These are phyloP conservation scores for Withania somnifera DNA, from an alignment of 305 asterid species.

Conservation along the genomic window DNA sequence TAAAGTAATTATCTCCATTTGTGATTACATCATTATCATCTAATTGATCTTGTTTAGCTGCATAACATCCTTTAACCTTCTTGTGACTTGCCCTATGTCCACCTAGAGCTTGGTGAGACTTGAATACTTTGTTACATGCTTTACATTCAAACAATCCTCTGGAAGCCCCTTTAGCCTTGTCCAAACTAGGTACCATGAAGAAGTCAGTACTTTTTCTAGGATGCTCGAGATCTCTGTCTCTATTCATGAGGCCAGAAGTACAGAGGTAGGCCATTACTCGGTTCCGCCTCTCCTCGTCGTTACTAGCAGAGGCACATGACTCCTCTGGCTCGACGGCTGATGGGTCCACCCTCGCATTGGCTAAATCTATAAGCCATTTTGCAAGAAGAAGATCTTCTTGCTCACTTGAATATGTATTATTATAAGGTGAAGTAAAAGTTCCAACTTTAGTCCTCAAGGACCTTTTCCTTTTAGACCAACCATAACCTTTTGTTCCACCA, in stretches of 20 bases:
- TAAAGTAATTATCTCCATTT: conserved; percentile 27
- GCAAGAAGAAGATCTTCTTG: conserved; percentile 80
- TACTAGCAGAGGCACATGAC: conserved; percentile 65
- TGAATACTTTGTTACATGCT: conserved; percentile 82
- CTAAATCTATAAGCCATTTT: conserved; percentile 56
- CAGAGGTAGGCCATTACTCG: conserved; percentile 12
- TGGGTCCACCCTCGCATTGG: conserved; percentile 45
- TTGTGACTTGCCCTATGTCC: conserved; percentile 94
- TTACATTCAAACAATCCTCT: conserved; percentile 77
- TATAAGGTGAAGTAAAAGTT: conserved; percentile 15
- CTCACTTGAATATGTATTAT: conserved; percentile 21
- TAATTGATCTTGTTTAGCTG: conserved; percentile 53
- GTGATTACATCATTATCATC: conserved; percentile 6
- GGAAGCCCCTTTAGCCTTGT: conserved; percentile 32
- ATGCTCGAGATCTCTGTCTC: not conserved
- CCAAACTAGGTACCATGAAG: not conserved
- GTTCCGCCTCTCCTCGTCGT: conserved; percentile 52
- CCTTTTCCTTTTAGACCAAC: conserved; percentile 71
- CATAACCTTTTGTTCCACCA: conserved; percentile 19
- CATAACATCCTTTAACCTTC: conserved; percentile 84
- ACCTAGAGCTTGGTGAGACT: conserved; percentile 88
- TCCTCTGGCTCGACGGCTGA: conserved; percentile 45
- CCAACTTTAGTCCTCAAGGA: conserved; percentile 59
- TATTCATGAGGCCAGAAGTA: not conserved
- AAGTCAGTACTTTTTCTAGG: not conserved